Percentiles rank a stretch among this genome's conserved stretches.
Conservation (phyloP, 192 early-diverging fungal genomes). For the Rhizophagus sp. region DNA sequence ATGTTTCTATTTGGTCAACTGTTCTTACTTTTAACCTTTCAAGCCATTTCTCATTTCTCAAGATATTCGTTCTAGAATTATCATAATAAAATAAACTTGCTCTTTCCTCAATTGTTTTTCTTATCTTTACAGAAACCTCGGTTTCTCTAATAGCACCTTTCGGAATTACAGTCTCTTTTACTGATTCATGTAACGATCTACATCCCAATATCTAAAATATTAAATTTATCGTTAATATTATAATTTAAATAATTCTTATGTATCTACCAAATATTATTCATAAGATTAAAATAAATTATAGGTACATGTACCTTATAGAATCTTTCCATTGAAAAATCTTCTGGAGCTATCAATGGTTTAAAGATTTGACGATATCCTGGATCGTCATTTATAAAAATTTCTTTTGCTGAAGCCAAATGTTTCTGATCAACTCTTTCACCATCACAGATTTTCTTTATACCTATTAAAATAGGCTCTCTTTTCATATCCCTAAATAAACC, state of each 20-base stretch:
- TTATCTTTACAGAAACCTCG: slow-evolving; percentile 48
- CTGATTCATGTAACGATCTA: slow-evolving; percentile 65
- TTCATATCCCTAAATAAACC: slow-evolving; percentile 34
- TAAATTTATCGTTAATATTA: too few relatives aligned
- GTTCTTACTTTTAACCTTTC: slow-evolving; percentile 67
- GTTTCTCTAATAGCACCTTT: slow-evolving; percentile 52
- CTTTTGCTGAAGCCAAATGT: slow-evolving; percentile 62
- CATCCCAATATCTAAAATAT: slow-evolving; percentile 55
- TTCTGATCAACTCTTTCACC: slow-evolving; percentile 67
- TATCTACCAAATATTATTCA: background rate
- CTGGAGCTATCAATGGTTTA: slow-evolving; percentile 68
- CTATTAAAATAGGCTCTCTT: slow-evolving; percentile 63
- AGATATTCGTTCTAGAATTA: slow-evolving; percentile 45
- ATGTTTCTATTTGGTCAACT: slow-evolving; percentile 63
- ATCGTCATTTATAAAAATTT: slow-evolving; percentile 84
- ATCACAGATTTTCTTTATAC: slow-evolving; percentile 51
- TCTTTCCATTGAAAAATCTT: slow-evolving; percentile 52
- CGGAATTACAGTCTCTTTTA: slow-evolving; percentile 53
- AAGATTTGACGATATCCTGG: slow-evolving; percentile 72
- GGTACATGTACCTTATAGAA: slow-evolving; percentile 68
- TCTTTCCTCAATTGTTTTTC: slow-evolving; percentile 70
- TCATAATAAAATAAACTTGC: slow-evolving; percentile 78
- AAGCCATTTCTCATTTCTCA: slow-evolving; percentile 54
- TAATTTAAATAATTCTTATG: too few relatives aligned
- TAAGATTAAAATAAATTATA: background rate